Evolutionary conservation across 2,329 filamentous ascomycete genomes (phyloP), one percentile per base, ranked within the genome.

Genomic region (Acarospora socialis): DNA sequence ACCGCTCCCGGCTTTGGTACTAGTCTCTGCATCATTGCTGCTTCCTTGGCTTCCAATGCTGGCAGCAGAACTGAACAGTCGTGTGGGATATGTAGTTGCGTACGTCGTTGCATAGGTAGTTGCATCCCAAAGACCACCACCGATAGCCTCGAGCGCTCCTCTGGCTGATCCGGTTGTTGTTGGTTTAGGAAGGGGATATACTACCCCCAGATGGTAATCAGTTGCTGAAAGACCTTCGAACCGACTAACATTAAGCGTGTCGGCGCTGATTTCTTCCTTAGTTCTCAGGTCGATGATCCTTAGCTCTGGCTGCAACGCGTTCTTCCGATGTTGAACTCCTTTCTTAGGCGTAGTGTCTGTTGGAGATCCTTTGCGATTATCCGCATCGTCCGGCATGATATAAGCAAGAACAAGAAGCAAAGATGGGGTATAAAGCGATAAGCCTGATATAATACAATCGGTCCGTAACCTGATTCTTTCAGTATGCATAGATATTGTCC

Each of bases 371-470:
- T 51, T 20, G 52, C 66, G 56, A 7, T 76, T 68, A 9, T 75
- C 69, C n/a, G 79, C 69, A 6, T 76, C 65, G 27, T 83, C 80
- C 21, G 77, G 72, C 38, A 77, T 77, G 48, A 84, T 76, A 58
- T 92, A 94, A 50, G 86, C 86, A 59, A 98, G 77, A 48, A 95
- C 79, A 47, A 93, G 71, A 55, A 98, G 68, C 45, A 93, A 67
- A 51, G 73, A 90, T 52, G 83, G 82, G 52, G 84, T 93, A 73
- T 94, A 95, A 57, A 98, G 68, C 43, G 87, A 92, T 56, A 98
- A 79, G 48, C 90, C 90, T 52, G 90, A 93, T 63, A 98, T 83
- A 54, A 93, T 84, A 65, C 90, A 95, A 61, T 98, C 90, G 58
- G 90, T 92, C 49, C 84, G 81, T 57, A 95, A 71, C 57, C 79